Conservation (phyloP, 768 basidiomycete genomes). For the Russula virescens region DNA sequence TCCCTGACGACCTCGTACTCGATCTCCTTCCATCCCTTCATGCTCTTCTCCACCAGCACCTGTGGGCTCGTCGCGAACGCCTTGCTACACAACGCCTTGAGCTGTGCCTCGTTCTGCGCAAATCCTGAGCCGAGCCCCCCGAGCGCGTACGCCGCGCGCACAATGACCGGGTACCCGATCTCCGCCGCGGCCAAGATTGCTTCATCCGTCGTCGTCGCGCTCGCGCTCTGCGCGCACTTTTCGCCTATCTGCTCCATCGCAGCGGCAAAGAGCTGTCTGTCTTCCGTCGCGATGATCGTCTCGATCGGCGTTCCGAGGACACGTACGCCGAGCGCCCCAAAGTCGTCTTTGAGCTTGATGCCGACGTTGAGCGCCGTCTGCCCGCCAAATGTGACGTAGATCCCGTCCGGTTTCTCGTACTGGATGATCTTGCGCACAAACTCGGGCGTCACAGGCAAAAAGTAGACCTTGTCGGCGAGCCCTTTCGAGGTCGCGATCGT, state of each 20-base stretch:
- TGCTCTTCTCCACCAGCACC: slow-evolving; percentile 97
- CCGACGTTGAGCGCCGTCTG: slow-evolving; percentile 97
- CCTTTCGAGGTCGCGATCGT: slow-evolving; percentile 97
- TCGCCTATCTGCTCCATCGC: slow-evolving; percentile 97
- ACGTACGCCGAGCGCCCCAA: slow-evolving; percentile 79
- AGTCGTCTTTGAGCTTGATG: slow-evolving; percentile 97
- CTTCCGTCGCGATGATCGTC: slow-evolving; percentile 96
- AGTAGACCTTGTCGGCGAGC: slow-evolving; percentile 98
- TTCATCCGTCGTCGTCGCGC: slow-evolving; percentile 83
- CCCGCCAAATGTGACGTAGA: slow-evolving; percentile 97
- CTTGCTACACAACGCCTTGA: slow-evolving; percentile 83
- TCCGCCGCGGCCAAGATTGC: slow-evolving; percentile 72
- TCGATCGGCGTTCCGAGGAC: slow-evolving; percentile 96
- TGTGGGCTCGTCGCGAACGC: slow-evolving; percentile 98
- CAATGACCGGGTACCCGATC: slow-evolving; percentile 94
- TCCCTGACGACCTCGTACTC: slow-evolving; percentile 99
- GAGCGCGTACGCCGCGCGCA: slow-evolving; percentile 93
- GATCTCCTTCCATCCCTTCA: slow-evolving; percentile 99
- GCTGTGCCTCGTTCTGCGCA: slow-evolving; percentile 88
- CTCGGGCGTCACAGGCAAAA: slow-evolving; percentile 96
- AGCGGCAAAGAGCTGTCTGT: slow-evolving; percentile 86
- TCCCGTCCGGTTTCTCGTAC: slow-evolving; percentile 98
- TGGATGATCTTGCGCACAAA: slow-evolving; percentile 98
- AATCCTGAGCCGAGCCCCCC: slow-evolving; percentile 96
- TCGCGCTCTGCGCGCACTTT: slow-evolving; percentile 84